Base-by-base conservation (phyloP, 2,329 filamentous ascomycete species). In the Chrysoporthe cubensis region DNA sequence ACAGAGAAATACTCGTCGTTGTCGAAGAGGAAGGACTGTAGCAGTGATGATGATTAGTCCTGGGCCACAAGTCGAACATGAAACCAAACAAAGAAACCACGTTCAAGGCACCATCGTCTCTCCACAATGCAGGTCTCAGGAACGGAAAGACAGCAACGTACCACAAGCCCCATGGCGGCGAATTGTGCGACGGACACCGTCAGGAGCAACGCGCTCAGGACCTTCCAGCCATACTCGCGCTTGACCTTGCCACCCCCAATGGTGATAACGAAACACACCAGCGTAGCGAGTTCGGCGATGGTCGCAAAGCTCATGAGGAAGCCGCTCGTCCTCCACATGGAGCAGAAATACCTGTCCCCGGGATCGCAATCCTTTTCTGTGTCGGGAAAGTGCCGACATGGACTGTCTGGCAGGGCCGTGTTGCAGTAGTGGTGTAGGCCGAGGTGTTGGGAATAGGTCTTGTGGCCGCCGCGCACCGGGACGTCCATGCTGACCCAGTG, bases 301-400 rank as follows among this genome's bases (percentile, higher is more conserved):
- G 93, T 87, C 8, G 91, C 87, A 73, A 97, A 92, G 64, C 90
- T 69, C 82, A 97, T 93, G 71, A 97, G 80, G 80, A 97, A 98
- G 34, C 92, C 94, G 46, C 93, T 89, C 37, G 89, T 93, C 68
- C 92, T 87, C 95, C 95, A 99, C 85, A 96, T 91, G 74, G 89
- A 91, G 83, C 96, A 98, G 80, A 98, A 97, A 75, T 89, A 88
- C 63, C 88, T 85, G 73, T 90, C 87, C 64, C 88, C 86, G 73
- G 84, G 85, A 66, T 82, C 81, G 79, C 92, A 95, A 69, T 71
- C 70, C 76, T 93, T 89, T 66, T 87, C 83, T 65, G 85, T 81
- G 71, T 85, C 83, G 3, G 93, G 93, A 78, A 94, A 96, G 43
- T 82, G 80, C 34, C 83, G 82, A 78, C 91, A 94, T 59, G 80